Evolutionary conservation across 2,329 filamentous ascomycete species (phyloP).

Genomic region (Colletotrichum gloeosporioides): DNA sequence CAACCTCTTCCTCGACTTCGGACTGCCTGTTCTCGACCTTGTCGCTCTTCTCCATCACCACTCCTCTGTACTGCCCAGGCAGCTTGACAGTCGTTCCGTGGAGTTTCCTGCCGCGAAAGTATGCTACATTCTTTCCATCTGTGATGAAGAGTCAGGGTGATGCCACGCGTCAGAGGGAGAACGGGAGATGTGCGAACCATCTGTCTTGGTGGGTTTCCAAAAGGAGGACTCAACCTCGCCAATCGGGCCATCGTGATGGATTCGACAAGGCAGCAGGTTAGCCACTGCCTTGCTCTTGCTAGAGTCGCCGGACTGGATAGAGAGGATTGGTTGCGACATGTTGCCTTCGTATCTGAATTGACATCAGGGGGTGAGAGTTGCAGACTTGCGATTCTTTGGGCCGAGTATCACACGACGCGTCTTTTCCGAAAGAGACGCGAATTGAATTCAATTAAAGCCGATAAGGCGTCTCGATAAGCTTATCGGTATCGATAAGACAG

Average conservation of each 20-base stretch:
- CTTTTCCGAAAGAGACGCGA: background rate
- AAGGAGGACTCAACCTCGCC: conserved; percentile 64
- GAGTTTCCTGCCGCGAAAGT: conserved; percentile 83
- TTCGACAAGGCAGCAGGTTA: conserved; percentile 80
- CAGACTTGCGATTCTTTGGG: background rate
- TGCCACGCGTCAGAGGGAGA: background rate
- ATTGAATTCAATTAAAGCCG: background rate
- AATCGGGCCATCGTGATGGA: conserved; percentile 79
- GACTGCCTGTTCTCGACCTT: conserved; percentile 34
- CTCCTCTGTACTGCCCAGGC: conserved; percentile 73
- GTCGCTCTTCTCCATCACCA: conserved; percentile 58
- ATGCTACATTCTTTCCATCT: conserved; percentile 62
- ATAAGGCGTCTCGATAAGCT: conserved; percentile 10
- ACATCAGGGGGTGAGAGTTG: background rate
- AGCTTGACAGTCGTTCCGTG: conserved; percentile 70
- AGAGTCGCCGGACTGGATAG: conserved; percentile 33
- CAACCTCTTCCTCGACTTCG: conserved; percentile 44
- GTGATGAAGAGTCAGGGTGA: conserved; percentile 1
- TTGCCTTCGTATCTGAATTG: background rate
- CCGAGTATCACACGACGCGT: conserved; percentile 2
- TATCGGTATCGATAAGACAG: conserved; percentile 5
- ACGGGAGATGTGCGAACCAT: conserved; percentile 40
- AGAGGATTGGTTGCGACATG: conserved; percentile 51
- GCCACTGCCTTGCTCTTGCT: conserved; percentile 51
- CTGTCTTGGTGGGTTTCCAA: conserved; percentile 67